Conservation (phyloP, 805 yeast species). For the Yarrowia keelungensis region DNA sequence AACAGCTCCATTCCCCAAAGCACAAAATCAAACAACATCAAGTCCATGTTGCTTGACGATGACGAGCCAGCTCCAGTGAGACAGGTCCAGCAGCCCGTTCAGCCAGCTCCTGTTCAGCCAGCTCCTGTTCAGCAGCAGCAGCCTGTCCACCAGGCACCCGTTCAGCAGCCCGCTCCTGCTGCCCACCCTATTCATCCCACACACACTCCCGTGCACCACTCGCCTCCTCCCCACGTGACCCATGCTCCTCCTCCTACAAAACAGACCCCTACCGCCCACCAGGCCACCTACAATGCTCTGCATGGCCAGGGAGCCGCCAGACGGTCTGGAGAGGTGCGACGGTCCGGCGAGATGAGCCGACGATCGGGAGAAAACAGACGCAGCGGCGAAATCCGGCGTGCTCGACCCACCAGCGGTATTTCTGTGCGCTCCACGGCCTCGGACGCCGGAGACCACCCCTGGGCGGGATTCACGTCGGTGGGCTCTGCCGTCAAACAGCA, state of each 20-base stretch:
- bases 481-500: slow-evolving; percentile 32
- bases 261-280: slow-evolving; percentile 31
- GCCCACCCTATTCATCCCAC: neutral
- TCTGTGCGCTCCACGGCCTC: slow-evolving; percentile 27
- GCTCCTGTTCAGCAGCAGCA: too few species aligned
- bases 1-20: slow-evolving; percentile 17
- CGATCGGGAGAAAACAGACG: slow-evolving; percentile 32
- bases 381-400: slow-evolving; percentile 11
- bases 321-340: slow-evolving; percentile 33
- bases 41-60: slow-evolving; percentile 20
- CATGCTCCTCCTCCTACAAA: slow-evolving; percentile 7
- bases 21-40: slow-evolving; percentile 25
- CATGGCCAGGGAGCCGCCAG: slow-evolving; percentile 20
- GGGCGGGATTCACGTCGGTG: slow-evolving; percentile 31
- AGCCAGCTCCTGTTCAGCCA: neutral
- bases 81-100: neutral
- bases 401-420: slow-evolving; percentile 24
- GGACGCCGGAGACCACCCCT: slow-evolving; percentile 14
- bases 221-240: slow-evolving; percentile 26
- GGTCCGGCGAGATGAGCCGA: slow-evolving; percentile 19
- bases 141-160: too few species aligned
- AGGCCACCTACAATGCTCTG: slow-evolving; percentile 36
- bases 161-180: too few species aligned
- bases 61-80: slow-evolving; percentile 19
- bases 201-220: neutral